A percentile compares a stretch with the other conserved stretches of the same genome.
These are phyloP conservation scores for Dendrostoma leiphaemia DNA, from an alignment of 2,329 filamentous ascomycete genomes.

Conservation along the genomic window DNA sequence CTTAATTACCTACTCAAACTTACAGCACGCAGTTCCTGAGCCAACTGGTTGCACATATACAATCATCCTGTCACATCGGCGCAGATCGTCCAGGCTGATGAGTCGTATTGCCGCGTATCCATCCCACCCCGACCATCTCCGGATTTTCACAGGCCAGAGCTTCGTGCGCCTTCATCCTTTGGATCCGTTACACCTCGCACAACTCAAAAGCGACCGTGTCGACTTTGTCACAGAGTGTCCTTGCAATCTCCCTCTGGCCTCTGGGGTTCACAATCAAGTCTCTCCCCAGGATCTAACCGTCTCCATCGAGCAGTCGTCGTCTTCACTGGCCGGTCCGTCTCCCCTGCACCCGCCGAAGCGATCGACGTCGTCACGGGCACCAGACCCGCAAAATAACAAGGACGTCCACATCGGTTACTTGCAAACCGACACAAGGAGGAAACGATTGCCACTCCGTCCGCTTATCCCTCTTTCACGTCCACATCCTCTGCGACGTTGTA, in stretches of 20 bases:
- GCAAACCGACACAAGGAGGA: not conserved
- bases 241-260: too few relatives aligned
- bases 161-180: too few relatives aligned
- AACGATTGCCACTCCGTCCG: constrained; percentile 2
- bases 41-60: not conserved
- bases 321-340: not conserved
- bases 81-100: not conserved
- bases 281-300: not conserved
- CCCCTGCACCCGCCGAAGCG: not conserved
- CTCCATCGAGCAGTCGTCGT: too few relatives aligned
- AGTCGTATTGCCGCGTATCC: not conserved
- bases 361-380: not conserved
- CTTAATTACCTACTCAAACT: not conserved
- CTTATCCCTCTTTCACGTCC: not conserved
- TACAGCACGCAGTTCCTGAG: not conserved
- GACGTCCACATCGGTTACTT: not conserved
- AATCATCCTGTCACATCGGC: not conserved
- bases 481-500: not conserved
- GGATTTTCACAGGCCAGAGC: too few relatives aligned
- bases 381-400: constrained; percentile 8
- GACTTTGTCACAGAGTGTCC: too few relatives aligned
- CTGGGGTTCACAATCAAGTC: too few relatives aligned
- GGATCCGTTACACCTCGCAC: too few relatives aligned
- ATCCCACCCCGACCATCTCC: too few relatives aligned
- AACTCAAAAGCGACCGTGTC: too few relatives aligned